These are phyloP conservation scores for Elsinoe perseae DNA, from an alignment of 2,329 filamentous ascomycete genomes.

Conservation along the genomic window DNA sequence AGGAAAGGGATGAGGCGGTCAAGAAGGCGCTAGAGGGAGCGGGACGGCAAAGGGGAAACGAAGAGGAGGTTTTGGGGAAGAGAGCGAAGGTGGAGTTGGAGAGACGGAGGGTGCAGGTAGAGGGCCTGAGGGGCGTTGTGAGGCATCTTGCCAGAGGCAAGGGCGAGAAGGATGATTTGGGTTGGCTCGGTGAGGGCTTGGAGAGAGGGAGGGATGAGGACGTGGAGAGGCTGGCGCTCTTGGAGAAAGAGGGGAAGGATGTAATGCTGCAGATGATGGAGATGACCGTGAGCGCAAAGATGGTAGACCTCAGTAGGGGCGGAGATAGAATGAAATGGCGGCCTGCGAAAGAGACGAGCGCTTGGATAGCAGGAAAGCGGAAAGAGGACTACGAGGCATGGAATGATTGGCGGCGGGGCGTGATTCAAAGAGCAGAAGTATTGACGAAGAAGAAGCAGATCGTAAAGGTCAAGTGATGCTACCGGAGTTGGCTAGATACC, in stretches of 20 bases:
- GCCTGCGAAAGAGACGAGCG: conserved; percentile 54
- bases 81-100: conserved; percentile 63
- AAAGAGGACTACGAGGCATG: conserved; percentile 55
- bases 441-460: neutral
- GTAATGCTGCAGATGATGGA: conserved; percentile 57
- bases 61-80: conserved; percentile 45
- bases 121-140: conserved; percentile 58
- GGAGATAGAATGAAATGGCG: conserved; percentile 57
- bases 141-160: conserved; percentile 55
- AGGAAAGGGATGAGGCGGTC: conserved; percentile 56
- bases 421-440: conserved; percentile 20
- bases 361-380: conserved; percentile 59
- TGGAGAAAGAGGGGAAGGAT: conserved; percentile 56
- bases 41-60: conserved; percentile 48
- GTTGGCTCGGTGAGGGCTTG: conserved; percentile 60
- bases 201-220: conserved; percentile 25
- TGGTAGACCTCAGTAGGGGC: conserved; percentile 50
- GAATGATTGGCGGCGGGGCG: conserved; percentile 29
- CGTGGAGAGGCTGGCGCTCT: conserved; percentile 46
- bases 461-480: neutral
- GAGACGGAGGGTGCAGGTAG: conserved; percentile 62
- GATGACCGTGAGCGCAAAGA: conserved; percentile 48
- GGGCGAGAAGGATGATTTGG: conserved; percentile 58
- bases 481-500: conserved; percentile 6
- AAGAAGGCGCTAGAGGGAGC: conserved; percentile 53